Conservation (phyloP, 805 yeast genomes). For the Pichia membranifaciens region DNA sequence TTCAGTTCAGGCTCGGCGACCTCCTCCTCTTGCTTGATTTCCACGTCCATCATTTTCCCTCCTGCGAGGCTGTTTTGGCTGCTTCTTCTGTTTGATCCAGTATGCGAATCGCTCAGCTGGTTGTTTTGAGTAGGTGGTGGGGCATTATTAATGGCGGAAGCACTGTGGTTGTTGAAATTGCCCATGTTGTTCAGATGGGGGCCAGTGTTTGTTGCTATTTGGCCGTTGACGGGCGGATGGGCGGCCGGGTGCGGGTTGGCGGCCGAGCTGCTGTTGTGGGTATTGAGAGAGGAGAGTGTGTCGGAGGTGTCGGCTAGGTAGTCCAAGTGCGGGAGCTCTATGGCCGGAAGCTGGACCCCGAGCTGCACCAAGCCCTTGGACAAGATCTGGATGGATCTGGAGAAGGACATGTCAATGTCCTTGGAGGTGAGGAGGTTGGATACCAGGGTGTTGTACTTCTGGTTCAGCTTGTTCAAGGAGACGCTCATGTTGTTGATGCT, state of each 20-base stretch:
- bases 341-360: slow-evolving; percentile 64
- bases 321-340: slow-evolving; percentile 44
- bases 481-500: slow-evolving; percentile 30
- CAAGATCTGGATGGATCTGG: slow-evolving; percentile 45
- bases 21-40: background rate
- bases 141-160: slow-evolving; percentile 2
- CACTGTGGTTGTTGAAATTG: background rate
- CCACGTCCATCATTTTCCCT: background rate
- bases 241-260: background rate
- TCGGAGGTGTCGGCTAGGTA: background rate
- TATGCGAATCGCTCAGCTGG: background rate
- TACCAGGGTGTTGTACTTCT: slow-evolving; percentile 58
- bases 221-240: background rate
- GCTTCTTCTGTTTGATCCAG: background rate
- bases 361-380: slow-evolving; percentile 45
- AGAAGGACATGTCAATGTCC: slow-evolving; percentile 50
- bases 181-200: slow-evolving; percentile 5
- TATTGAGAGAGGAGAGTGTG: background rate
- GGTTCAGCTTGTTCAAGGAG: slow-evolving; percentile 40
- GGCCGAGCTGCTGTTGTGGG: background rate
- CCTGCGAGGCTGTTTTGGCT: background rate
- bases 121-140: background rate
- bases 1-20: background rate
- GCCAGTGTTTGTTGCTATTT: background rate
- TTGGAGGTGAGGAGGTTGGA: slow-evolving; percentile 56